phyloP scores from a whole-genome alignment of 1,284 basidiomycete species.

The Tausonia pullulans region DNA sequence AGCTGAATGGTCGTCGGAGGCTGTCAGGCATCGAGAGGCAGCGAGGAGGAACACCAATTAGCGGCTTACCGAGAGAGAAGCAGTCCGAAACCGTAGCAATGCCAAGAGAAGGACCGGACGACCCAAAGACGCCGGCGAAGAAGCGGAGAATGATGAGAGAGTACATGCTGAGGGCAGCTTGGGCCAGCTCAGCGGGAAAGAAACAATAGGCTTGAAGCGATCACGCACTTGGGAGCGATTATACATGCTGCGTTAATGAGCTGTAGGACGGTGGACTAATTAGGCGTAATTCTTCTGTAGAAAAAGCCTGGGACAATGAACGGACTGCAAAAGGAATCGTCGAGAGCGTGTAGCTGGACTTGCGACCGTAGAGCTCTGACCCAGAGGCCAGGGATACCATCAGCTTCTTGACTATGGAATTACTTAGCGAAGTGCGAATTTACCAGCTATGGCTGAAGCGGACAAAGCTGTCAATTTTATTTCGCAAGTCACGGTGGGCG shows the following conservation, averaged over 20 bases:
- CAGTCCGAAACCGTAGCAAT: neutral
- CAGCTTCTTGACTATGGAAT: neutral
- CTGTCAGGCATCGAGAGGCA: neutral
- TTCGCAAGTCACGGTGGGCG: neutral
- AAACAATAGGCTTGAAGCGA: neutral
- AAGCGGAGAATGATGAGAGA: neutral
- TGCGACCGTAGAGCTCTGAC: constrained; percentile 3
- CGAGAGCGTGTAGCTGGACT: neutral
- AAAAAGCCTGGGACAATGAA: too few species aligned
- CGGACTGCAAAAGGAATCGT: neutral
- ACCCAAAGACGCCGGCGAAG: constrained; percentile 4
- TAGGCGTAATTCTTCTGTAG: too few species aligned
- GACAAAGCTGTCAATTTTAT: neutral
- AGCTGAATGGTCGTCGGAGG: neutral
- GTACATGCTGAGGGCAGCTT: neutral
- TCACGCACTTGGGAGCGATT: neutral
- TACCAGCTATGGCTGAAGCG: neutral
- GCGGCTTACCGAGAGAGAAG: neutral
- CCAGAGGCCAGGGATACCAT: neutral
- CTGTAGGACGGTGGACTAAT: too few species aligned
- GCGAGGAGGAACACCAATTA: neutral
- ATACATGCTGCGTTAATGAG: neutral
- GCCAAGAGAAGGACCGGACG: neutral
- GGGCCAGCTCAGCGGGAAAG: neutral
- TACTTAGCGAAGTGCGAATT: too few species aligned